Conservation (phyloP, 768 basidiomycete species). For the Lentinula lateritia region DNA sequence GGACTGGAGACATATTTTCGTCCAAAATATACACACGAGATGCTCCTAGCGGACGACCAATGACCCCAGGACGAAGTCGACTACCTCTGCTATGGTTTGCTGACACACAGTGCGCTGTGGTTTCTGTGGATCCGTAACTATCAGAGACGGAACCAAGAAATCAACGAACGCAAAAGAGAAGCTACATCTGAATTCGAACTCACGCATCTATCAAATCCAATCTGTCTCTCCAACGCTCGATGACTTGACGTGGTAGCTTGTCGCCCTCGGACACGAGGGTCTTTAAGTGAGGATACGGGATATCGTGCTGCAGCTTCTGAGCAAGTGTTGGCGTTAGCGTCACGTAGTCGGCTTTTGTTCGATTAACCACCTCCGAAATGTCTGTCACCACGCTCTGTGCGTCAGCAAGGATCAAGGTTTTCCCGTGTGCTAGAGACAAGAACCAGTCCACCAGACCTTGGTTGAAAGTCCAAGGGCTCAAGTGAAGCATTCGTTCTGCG, state of each 20-base stretch:
- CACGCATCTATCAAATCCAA: not conserved
- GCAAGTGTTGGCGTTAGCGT: not conserved
- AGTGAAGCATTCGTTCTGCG: constrained; percentile 12
- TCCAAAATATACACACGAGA: not conserved
- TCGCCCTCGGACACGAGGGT: not conserved
- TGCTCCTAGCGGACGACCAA: constrained; percentile 1
- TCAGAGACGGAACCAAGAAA: not conserved
- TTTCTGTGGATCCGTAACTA: not conserved
- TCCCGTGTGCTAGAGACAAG: constrained; percentile 12
- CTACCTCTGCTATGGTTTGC: constrained; percentile 7
- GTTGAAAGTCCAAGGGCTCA: constrained; percentile 23
- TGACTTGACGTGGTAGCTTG: not conserved
- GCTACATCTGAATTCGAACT: not conserved
- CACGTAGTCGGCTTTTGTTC: not conserved
- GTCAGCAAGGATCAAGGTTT: constrained; percentile 17
- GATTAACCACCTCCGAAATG: not conserved
- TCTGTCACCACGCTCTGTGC: not conserved
- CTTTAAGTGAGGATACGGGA: not conserved
- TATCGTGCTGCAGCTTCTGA: not conserved
- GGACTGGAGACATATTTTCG: not conserved
- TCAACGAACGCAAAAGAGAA: not conserved
- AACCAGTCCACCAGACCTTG: constrained; percentile 14
- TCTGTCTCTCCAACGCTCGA: not conserved
- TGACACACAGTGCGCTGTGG: constrained; percentile 15
- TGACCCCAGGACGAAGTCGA: constrained; percentile 7